Conservation (phyloP, 805 yeast genomes). For the Kuraishia molischiana region DNA sequence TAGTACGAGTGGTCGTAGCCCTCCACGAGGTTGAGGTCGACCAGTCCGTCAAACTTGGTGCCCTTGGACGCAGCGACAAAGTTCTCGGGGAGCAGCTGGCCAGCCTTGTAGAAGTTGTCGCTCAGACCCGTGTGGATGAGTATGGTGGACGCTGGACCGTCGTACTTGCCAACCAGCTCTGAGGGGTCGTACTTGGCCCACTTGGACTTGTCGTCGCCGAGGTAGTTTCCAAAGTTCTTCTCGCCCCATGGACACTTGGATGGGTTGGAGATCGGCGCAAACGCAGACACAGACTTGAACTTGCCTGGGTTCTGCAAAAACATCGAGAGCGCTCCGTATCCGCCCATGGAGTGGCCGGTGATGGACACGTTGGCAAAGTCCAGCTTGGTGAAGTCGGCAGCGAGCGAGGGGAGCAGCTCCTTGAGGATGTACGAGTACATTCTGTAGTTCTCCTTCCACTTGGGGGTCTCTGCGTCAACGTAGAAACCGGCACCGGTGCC, state of each 20-base stretch:
- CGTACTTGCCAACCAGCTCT: conserved; percentile 49
- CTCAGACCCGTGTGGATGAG: conserved; percentile 76
- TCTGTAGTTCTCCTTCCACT: conserved; percentile 63
- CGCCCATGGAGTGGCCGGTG: conserved; percentile 99
- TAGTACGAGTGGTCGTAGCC: conserved; percentile 91
- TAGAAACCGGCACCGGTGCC: conserved; percentile 97
- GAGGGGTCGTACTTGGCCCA: conserved; percentile 88
- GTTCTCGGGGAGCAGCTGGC: conserved; percentile 68
- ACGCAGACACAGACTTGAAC: conserved; percentile 78
- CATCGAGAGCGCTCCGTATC: conserved; percentile 78
- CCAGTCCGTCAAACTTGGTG: conserved; percentile 47
- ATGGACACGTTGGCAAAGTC: conserved; percentile 62
- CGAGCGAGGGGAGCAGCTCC: conserved; percentile 55
- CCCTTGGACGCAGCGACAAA: conserved; percentile 51
- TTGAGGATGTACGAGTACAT: conserved; percentile 79
- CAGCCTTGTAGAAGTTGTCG: conserved; percentile 49
- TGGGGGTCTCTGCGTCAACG: conserved; percentile 69
- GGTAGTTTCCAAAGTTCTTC: conserved; percentile 71
- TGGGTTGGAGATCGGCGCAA: conserved; percentile 87
- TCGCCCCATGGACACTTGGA: conserved; percentile 76
- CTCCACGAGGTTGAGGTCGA: conserved; percentile 54
- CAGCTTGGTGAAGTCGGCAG: conserved; percentile 30
- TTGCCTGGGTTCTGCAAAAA: conserved; percentile 57
- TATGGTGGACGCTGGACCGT: conserved; percentile 41
- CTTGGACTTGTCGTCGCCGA: conserved; percentile 47